These are phyloP conservation scores for Digitaria exilis DNA, from an alignment of 202 grass and related monocot genomes.

Conservation along the genomic window DNA sequence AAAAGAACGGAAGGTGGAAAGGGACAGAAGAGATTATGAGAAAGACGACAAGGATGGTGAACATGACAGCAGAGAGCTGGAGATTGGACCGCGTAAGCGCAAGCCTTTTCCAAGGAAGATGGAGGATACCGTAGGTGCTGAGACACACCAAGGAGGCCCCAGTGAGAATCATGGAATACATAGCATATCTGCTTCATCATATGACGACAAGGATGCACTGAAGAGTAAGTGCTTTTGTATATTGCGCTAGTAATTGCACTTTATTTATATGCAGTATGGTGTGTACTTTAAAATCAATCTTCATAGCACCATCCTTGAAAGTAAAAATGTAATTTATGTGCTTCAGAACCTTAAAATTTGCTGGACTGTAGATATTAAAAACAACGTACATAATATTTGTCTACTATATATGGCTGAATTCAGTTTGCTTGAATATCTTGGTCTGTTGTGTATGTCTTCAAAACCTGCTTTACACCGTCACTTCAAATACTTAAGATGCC, in stretches of 20 bases:
- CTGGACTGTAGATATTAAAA: not conserved
- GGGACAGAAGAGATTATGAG: conserved; percentile 77
- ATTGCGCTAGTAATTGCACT: not conserved
- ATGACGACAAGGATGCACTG: conserved; percentile 83
- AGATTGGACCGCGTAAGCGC: conserved; percentile 56
- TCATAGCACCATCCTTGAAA: not conserved
- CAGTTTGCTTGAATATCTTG: not conserved
- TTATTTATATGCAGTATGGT: not conserved
- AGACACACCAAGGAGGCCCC: conserved; percentile 55
- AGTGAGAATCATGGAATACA: conserved; percentile 63
- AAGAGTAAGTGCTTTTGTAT: conserved; percentile 76
- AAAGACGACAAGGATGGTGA: conserved; percentile 88
- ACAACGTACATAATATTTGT: not conserved
- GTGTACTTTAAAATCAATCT: not conserved
- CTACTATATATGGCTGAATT: conserved; percentile 28
- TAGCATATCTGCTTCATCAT: conserved; percentile 69
- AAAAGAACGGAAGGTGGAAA: conserved; percentile 87
- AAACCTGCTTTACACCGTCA: not conserved
- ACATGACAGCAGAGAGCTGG: conserved; percentile 72
- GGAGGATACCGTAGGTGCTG: conserved; percentile 61
- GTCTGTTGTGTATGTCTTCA: conserved; percentile 3
- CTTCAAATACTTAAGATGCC: not conserved
- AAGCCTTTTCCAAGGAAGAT: conserved; percentile 62
- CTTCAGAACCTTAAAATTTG: conserved; percentile 14
- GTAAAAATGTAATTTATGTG: conserved; percentile 16